Evolutionary conservation across 257 asterid species (phyloP).

Genomic region (Capsicum baccatum): DNA sequence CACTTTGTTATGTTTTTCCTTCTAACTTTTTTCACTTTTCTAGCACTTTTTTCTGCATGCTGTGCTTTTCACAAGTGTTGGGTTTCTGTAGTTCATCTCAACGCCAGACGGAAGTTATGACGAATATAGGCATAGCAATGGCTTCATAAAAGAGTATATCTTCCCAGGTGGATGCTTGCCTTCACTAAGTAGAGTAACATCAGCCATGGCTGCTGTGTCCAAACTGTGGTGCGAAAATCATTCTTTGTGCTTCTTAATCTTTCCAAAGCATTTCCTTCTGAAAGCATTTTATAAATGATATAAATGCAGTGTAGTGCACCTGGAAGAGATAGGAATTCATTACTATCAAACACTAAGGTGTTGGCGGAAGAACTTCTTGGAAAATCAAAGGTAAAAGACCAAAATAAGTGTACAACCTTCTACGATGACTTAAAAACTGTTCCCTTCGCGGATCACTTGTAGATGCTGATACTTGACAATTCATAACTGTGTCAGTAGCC

Average conservation of each 20-base stretch:
- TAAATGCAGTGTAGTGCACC: background rate
- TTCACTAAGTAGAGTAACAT: background rate
- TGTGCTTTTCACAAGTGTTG: background rate
- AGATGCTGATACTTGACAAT: background rate
- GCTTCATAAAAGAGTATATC: background rate
- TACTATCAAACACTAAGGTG: background rate
- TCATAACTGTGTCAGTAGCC: background rate
- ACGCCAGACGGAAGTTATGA: constrained; percentile 67
- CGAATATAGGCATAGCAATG: background rate
- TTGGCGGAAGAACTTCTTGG: constrained; percentile 55
- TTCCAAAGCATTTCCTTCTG: background rate
- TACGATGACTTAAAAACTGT: background rate
- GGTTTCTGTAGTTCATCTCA: constrained; percentile 55
- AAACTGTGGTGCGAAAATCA: background rate
- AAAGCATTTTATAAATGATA: constrained; percentile 44
- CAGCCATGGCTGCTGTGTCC: background rate
- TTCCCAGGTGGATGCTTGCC: background rate
- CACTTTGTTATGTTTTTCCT: too few relatives aligned
- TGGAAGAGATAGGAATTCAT: background rate
- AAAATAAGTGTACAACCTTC: too few relatives aligned
- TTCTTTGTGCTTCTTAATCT: background rate
- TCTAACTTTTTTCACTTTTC: too few relatives aligned
- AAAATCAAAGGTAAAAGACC: constrained; percentile 56
- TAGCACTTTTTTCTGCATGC: background rate
- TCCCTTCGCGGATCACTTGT: background rate